Evolutionary conservation across 2,329 filamentous ascomycete genomes (phyloP).

Genomic region (Coccinonectria pachysandricola): DNA sequence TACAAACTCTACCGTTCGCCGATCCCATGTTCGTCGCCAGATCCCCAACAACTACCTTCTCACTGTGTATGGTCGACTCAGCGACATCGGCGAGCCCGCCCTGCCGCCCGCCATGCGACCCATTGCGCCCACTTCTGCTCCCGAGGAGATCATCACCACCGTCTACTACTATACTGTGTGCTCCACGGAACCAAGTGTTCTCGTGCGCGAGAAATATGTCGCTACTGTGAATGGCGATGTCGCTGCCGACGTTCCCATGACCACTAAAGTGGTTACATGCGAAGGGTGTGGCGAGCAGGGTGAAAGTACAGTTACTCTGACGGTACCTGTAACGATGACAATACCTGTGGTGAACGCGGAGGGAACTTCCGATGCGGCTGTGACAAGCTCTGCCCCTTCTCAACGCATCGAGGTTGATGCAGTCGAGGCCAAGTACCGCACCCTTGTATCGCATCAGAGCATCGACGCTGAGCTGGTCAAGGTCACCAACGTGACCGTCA

Average conservation of each 20-base stretch:
- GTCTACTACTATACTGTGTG: slow-evolving; percentile 17
- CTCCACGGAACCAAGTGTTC: slow-evolving; percentile 22
- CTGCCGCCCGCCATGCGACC: slow-evolving; percentile 25
- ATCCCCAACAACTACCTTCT: slow-evolving; percentile 25
- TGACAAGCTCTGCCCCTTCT: too few relatives aligned
- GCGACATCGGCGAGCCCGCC: slow-evolving; percentile 17
- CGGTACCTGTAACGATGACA: slow-evolving; percentile 10
- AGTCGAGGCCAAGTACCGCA: too few relatives aligned
- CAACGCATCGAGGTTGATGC: too few relatives aligned
- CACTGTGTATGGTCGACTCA: slow-evolving; percentile 32
- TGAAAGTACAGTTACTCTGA: slow-evolving; percentile 14
- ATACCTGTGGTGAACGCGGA: slow-evolving; percentile 1
- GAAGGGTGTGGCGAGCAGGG: slow-evolving; percentile 14
- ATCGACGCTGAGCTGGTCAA: too few relatives aligned
- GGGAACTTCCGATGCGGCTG: neutral
- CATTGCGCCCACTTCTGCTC: neutral
- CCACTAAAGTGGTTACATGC: slow-evolving; percentile 13
- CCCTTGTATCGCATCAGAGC: too few relatives aligned
- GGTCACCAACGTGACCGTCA: too few relatives aligned
- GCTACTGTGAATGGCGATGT: slow-evolving; percentile 21
- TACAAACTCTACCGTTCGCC: slow-evolving; percentile 3
- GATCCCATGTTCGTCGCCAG: slow-evolving; percentile 15
- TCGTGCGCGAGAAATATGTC: slow-evolving; percentile 23
- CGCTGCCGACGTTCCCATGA: slow-evolving; percentile 12
- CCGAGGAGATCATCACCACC: slow-evolving; percentile 10